Evolutionary conservation across 176 grass and related monocot genomes (phyloP).

Genomic region (Ananas comosus): DNA sequence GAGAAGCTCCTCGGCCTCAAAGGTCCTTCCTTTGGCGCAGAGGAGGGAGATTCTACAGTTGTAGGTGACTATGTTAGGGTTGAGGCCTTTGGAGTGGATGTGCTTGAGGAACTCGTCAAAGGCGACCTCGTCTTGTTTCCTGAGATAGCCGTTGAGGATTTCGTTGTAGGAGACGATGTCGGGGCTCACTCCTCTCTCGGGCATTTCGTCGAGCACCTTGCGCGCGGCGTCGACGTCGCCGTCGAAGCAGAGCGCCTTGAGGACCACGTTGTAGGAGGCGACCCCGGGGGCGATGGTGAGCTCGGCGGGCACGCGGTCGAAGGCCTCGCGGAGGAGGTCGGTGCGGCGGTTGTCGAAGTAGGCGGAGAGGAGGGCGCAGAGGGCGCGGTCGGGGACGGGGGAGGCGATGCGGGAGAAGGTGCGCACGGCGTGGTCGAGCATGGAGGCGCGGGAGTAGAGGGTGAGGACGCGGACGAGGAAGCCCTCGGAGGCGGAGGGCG

Average conservation of each 20-base stretch:
- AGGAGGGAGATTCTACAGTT: conserved; percentile 52
- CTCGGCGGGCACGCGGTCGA: conserved; percentile 34
- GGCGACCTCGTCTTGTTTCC: conserved; percentile 16
- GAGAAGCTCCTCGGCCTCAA: conserved; percentile 51
- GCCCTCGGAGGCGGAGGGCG: conserved; percentile 44
- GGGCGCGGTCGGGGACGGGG: conserved; percentile 35
- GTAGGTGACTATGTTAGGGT: conserved; percentile 45
- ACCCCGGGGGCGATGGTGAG: conserved; percentile 32
- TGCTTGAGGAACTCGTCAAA: conserved; percentile 48
- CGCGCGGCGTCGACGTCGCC: conserved; percentile 30
- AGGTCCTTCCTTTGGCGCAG: conserved; percentile 41
- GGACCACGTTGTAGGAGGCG: conserved; percentile 53
- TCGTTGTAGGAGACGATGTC: conserved; percentile 77
- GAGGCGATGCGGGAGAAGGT: conserved; percentile 43
- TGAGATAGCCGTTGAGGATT: conserved; percentile 56
- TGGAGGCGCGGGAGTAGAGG: conserved; percentile 43
- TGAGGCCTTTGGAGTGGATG: conserved; percentile 22
- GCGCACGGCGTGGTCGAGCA: conserved; percentile 51
- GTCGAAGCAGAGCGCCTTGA: conserved; percentile 24
- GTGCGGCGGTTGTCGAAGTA: conserved; percentile 48
- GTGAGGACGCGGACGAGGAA: conserved; percentile 60
- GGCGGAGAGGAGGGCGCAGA: conserved; percentile 64
- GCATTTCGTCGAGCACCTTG: conserved; percentile 49
- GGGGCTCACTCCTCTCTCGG: conserved; percentile 24
- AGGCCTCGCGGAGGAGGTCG: conserved; percentile 38